These are phyloP conservation scores for Parachlorella kessleri DNA, from an alignment of 139 green algal genomes.

Conservation along the genomic window DNA sequence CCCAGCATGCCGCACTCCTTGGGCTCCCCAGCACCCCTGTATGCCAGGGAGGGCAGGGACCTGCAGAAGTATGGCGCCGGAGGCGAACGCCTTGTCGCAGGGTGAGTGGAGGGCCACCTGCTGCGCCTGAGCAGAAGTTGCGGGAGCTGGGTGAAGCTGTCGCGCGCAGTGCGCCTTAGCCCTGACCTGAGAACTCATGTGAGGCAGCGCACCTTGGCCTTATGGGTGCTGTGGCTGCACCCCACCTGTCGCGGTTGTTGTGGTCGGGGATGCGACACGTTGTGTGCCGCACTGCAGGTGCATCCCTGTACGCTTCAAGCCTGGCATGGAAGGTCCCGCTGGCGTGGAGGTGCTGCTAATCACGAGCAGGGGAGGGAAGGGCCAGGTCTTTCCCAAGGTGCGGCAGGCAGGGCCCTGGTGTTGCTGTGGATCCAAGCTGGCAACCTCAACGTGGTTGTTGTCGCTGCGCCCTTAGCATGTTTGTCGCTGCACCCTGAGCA, in stretches of 20 bases:
- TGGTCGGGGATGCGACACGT: no score
- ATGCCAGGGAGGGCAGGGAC: constrained; percentile 19
- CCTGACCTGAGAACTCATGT: background rate
- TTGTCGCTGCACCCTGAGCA: no score
- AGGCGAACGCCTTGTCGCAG: constrained; percentile 74
- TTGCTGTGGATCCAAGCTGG: background rate
- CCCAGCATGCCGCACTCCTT: constrained; percentile 10
- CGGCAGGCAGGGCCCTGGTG: background rate
- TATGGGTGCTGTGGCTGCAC: no score
- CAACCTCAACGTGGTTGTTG: no score
- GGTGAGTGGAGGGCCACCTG: constrained; percentile 34
- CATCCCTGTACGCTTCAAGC: constrained; percentile 73
- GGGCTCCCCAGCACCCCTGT: constrained; percentile 1
- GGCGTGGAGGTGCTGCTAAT: constrained; percentile 77
- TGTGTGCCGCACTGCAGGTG: no score
- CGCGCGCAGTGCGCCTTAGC: background rate
- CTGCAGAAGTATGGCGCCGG: constrained; percentile 66
- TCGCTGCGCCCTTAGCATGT: no score
- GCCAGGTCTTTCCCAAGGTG: constrained; percentile 88
- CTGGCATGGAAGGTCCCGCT: constrained; percentile 6
- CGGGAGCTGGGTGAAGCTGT: background rate
- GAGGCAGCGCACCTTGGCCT: no score
- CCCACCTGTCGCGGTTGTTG: no score
- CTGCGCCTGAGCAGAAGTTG: background rate
- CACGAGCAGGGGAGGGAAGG: constrained; percentile 71